phyloP scores from a whole-genome alignment of 1,139 yeast species.

The Arxiozyma bovina region DNA sequence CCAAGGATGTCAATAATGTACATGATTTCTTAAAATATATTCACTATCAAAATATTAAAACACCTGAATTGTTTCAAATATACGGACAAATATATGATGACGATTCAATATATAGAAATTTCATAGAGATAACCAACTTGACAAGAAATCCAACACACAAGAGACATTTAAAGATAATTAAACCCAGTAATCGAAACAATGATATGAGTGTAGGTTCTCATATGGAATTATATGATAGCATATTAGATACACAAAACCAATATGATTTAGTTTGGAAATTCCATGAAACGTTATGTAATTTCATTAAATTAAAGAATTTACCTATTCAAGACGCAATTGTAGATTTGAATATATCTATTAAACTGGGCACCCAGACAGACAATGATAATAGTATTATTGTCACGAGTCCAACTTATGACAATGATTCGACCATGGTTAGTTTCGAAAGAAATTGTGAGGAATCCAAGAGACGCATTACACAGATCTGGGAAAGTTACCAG shows the following conservation, averaged over 20 bases:
- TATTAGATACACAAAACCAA: conserved; percentile 26
- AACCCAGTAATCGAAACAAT: neutral
- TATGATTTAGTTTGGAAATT: conserved; percentile 32
- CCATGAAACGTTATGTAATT: conserved; percentile 26
- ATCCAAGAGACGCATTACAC: conserved; percentile 17
- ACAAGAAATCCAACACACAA: conserved; percentile 23
- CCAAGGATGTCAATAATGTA: conserved; percentile 8
- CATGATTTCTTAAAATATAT: neutral
- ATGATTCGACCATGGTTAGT: neutral
- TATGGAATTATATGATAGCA: conserved; percentile 13
- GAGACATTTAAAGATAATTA: conserved; percentile 17
- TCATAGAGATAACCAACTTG: conserved; percentile 22
- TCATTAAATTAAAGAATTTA: conserved; percentile 22
- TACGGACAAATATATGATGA: conserved; percentile 24
- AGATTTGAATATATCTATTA: conserved; percentile 14
- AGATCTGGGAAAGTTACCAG: conserved; percentile 25
- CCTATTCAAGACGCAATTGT: conserved; percentile 19
- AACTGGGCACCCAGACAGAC: neutral
- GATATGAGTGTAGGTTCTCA: conserved; percentile 18
- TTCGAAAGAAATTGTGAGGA: conserved; percentile 21
- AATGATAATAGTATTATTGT: neutral
- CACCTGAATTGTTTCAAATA: conserved; percentile 20
- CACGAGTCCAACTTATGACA: neutral
- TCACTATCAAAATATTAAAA: conserved; percentile 15
- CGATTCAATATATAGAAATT: conserved; percentile 21